Base-by-base conservation (phyloP, 306 rosid genomes). In the Potentilla sterilis region DNA sequence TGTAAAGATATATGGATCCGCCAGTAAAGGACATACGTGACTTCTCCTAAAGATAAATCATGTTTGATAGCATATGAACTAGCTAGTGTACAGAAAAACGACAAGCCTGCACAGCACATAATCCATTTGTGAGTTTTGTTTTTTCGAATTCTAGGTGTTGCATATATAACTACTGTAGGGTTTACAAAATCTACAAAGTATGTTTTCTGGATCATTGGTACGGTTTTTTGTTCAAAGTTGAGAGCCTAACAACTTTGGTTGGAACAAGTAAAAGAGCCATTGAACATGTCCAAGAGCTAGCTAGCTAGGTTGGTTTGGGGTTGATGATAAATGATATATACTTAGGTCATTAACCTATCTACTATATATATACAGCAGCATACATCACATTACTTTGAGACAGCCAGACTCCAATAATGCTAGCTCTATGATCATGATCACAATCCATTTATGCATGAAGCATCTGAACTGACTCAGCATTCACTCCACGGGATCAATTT, bases 381-480 rank as follows among this genome's bases (percentile, higher is more conserved):
- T 52, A 32, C 49, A 44, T 74, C 69, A 61, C 59, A 52, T 55
- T 10, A 66, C 62, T 18, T 55, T 61, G 59, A 46, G 59, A 37
- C 63, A 57, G 6, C 74, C 63, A 57, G 44, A 67, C 70, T 22
- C 83, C 79, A 74, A 59, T 80, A 69, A 74, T 80, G 28, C n/a
- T n/a, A n/a, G n/a, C 13, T 44, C 66, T 61, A 5, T 18, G 42
- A 19, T 49, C 71, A 47, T 28, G 28, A 28, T 66, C 68, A 14
- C 47, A 58, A 67, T 59, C 34, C 64, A 58, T 80, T 74, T 74
- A 16, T 80, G 75, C 79, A 80, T 59, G 79, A 63, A 68, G 49
- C 79, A 68, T 74, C 37, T 28, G 28, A 37, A 73, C 40, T 80
- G 79, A 74, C 32, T 80, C 75, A 74, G 72, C 44, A 80, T 68